Evolutionary conservation across 768 basidiomycete genomes (phyloP).

Genomic region (Calocera cornea): DNA sequence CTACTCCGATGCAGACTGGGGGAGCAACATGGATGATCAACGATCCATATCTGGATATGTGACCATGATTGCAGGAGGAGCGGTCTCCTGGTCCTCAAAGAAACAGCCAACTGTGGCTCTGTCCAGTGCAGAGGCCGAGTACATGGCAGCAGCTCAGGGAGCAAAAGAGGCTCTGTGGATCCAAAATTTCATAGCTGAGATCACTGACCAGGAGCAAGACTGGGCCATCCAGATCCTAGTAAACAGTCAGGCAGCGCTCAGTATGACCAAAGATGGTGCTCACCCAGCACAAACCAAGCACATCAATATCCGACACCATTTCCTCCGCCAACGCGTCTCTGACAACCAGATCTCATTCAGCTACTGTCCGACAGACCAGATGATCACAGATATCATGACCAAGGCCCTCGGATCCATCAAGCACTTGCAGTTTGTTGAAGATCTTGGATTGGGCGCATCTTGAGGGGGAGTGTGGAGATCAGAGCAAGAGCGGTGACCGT

Average conservation of each 20-base stretch:
- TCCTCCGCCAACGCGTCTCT: too few species aligned
- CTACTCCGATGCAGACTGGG: constrained; percentile 7
- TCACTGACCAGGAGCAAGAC: too few species aligned
- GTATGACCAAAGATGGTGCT: too few species aligned
- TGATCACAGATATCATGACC: not conserved
- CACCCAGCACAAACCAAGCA: too few species aligned
- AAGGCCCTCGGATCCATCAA: not conserved
- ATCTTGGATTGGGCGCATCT: not conserved
- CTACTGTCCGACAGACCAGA: not conserved
- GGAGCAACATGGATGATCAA: not conserved
- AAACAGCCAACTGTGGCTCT: constrained; percentile 12
- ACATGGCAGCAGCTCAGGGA: constrained; percentile 9
- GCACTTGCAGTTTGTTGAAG: not conserved
- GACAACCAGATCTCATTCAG: not conserved
- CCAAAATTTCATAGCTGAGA: constrained; percentile 9
- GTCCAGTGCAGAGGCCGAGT: constrained; percentile 10
- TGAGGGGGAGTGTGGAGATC: not conserved
- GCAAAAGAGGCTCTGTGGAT: constrained; percentile 17
- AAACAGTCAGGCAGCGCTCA: too few species aligned
- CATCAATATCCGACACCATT: too few species aligned
- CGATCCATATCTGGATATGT: constrained; percentile 11
- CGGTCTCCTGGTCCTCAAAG: constrained; percentile 8
- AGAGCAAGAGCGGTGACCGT: not conserved
- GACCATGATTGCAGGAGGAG: constrained; percentile 8
- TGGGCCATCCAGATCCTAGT: too few species aligned